Evolutionary conservation across 1,284 basidiomycete genomes (phyloP), one percentile per base, ranked within the genome.

Genomic region (Tilletiaria anomala): DNA sequence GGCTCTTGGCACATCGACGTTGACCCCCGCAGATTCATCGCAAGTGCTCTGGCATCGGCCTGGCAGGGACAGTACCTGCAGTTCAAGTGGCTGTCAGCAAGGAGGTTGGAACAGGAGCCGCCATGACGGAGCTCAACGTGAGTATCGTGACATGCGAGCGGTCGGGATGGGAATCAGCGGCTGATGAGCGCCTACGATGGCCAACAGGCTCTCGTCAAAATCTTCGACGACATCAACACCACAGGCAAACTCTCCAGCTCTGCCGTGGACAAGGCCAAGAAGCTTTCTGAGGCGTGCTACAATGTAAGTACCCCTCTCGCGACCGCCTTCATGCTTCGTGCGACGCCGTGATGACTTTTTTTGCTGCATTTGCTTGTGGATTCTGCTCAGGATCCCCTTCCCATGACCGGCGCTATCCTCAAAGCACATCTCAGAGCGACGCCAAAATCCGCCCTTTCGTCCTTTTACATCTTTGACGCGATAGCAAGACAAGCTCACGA

Each of bases 391-490:
- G n/a, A 29, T 23, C 32, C 21, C 17, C 42, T n/a, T 2, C 18
- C 19, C 10, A 15, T 45, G 3, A 40, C 43, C 19, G 41, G 37
- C 35, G 24, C 43, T 15, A 42, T 56, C 34, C 37, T 53, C 31
- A 42, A 45, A 17, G 41, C 42, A 8, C 50, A 55, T 29, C 22
- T 47, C 17, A 38, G 39, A 15, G 40, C 50, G 3, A 19, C 43
- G 5, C 26, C 43, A 1, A 40, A 36, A 26, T 44, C 44, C 22
- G 56, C 55, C 37, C 39, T 58, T 10, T 38, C 50, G 8, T 53
- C 55, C 6, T 42, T 58, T 20, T 58, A 58, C 34, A 39, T 58
- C 14, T 55, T 58, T 35, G 55, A 58, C 31, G 55, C 55, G 6
- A 33, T 58, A 6, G 50, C 44, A 2, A 16, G 55, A 12, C 50